These are phyloP conservation scores for Penicillium crystallinum DNA, from an alignment of 495 filamentous ascomycete genomes.

Conservation along the genomic window DNA sequence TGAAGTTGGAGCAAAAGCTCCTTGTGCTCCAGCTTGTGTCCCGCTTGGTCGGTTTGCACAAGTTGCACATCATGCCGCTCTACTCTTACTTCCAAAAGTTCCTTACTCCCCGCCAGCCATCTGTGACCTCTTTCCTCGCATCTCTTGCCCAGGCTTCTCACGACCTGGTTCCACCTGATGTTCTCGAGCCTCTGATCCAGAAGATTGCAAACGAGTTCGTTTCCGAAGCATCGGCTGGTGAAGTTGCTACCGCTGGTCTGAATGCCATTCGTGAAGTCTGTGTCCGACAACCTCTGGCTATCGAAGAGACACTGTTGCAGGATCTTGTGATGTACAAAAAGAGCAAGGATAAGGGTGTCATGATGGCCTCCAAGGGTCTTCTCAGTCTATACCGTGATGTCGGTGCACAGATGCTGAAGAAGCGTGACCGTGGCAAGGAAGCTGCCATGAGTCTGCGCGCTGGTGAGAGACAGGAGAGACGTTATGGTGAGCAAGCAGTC, in stretches of 20 bases:
- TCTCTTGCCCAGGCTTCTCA: constrained; percentile 89
- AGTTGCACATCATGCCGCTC: constrained; percentile 76
- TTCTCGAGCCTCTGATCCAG: constrained; percentile 81
- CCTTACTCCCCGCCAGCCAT: constrained; percentile 81
- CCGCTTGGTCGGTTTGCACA: constrained; percentile 87
- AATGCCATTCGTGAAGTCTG: constrained; percentile 96
- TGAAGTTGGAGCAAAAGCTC: constrained; percentile 87
- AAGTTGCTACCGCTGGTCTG: constrained; percentile 87
- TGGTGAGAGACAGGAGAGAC: constrained; percentile 62
- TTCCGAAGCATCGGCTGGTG: constrained; percentile 83
- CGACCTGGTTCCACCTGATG: constrained; percentile 87
- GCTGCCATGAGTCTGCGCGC: constrained; percentile 76
- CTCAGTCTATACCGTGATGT: constrained; percentile 87
- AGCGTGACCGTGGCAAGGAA: constrained; percentile 85
- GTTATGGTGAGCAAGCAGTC: constrained; percentile 71
- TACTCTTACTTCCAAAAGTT: constrained; percentile 86
- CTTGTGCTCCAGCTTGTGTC: constrained; percentile 83
- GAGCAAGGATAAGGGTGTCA: constrained; percentile 94
- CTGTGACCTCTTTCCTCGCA: constrained; percentile 90
- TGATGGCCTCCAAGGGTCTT: constrained; percentile 93
- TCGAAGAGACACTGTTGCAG: constrained; percentile 92
- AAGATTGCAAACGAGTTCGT: constrained; percentile 99
- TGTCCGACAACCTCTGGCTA: constrained; percentile 83
- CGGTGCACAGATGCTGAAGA: constrained; percentile 81
- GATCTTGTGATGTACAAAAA: constrained; percentile 94